Base-by-base conservation (phyloP, 164 flowering plant species). In the Saururus chinensis region DNA sequence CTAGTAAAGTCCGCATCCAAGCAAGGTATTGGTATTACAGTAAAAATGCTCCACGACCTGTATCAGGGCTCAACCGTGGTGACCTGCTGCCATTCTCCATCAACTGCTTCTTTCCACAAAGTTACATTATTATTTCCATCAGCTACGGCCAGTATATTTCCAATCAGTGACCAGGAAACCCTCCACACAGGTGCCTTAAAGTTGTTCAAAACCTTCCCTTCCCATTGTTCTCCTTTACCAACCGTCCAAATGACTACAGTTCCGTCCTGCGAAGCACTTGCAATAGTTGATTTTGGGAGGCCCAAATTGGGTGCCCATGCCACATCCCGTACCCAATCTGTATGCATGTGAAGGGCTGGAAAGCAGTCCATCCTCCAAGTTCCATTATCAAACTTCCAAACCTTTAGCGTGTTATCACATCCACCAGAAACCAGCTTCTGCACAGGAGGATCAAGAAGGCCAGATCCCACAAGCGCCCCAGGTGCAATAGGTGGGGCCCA, bases 221-320 rank as follows among this genome's bases (percentile, higher is more conserved):
- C 78, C 81, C 83, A 80, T 26, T 75, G 81, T 24, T 81, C 81
- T 64, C 77, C 81, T 69, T 70, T 77, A 16, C 71, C 77, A 26
- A 77, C 77, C 0, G 81, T 77, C 83, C 83, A 80, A 19, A 80
- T 75, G 19, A 80, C 64, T 4, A 77, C 81, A 40, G 63, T 77
- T 37, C 81, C 83, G 42, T 75, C 81, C 68, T 80, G 78, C 0
- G 81, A 80, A 3, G 79, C 83, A 64, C 81, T 80, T 0, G 83
- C 83, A 21, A 80, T 75, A 1, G 83, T 80, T 0, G 83, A 77
- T 51, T 80, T 80, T 0, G 81, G 83, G 6, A 80, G 79, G 51
- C 81, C 83, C 56, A 80, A 68, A 62, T 77, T 80, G 37, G 83
- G 83, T 20, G 81, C 83, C 83, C 83, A 80, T 35, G 81, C 81